Evolutionary conservation across 1,139 yeast genomes (phyloP).

Genomic region (Scheffersomyces parashehatae): DNA sequence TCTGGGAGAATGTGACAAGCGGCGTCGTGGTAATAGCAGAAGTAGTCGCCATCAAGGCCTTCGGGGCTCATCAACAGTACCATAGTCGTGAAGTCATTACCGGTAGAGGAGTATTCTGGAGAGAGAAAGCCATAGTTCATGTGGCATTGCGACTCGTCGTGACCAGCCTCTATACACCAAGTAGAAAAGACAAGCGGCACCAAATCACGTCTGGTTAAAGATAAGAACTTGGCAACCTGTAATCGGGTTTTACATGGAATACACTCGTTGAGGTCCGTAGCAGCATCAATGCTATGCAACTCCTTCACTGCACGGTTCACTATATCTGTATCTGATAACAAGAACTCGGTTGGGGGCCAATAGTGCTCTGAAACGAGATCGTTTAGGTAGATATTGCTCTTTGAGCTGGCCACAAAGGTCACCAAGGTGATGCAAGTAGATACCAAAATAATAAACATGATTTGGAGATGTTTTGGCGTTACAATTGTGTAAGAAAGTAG

Average conservation of each 20-base stretch:
- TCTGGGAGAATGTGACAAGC: slow-evolving; percentile 45
- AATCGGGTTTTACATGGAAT: slow-evolving; percentile 41
- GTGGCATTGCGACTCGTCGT: slow-evolving; percentile 21
- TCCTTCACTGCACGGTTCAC: slow-evolving; percentile 15
- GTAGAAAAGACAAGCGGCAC: slow-evolving; percentile 39
- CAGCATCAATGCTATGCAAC: slow-evolving; percentile 20
- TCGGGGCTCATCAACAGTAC: slow-evolving; percentile 47
- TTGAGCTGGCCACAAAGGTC: slow-evolving; percentile 4
- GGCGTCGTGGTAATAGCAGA: slow-evolving; percentile 50
- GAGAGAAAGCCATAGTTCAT: slow-evolving; percentile 24
- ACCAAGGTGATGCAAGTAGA: too few relatives aligned
- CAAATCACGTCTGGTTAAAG: slow-evolving; percentile 41
- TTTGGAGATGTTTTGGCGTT: too few relatives aligned
- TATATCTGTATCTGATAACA: slow-evolving; percentile 14
- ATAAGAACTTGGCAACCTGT: slow-evolving; percentile 40
- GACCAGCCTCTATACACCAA: slow-evolving; percentile 46
- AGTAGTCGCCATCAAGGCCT: slow-evolving; percentile 52
- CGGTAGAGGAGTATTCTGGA: slow-evolving; percentile 19
- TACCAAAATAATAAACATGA: too few relatives aligned
- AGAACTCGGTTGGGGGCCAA: slow-evolving; percentile 12
- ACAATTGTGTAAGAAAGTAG: too few relatives aligned
- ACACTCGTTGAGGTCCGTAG: slow-evolving; percentile 28
- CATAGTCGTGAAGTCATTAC: slow-evolving; percentile 46
- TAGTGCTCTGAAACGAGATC: slow-evolving; percentile 6
- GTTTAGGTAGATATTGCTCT: slow-evolving; percentile 4